Evolutionary conservation across 1,284 basidiomycete species (phyloP), one percentile per base, ranked within the genome.

Genomic region (Pseudomicrostroma phylloplanum): DNA sequence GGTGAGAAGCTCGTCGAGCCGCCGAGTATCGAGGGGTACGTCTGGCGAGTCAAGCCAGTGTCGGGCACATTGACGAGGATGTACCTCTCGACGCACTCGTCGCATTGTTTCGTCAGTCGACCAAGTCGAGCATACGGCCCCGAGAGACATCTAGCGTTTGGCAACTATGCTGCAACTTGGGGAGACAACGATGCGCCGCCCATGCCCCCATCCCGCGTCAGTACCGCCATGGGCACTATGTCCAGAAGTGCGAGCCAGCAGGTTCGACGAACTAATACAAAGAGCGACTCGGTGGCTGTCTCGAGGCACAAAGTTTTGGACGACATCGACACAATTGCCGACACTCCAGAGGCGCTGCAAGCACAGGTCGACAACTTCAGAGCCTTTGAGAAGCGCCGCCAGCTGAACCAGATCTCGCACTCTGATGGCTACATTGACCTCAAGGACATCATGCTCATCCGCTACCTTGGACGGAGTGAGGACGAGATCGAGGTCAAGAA

Each of bases 21-120:
- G 1, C 85, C 86, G 0, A 84, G 85, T 0, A 81, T 92, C 54
- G 90, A 92, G 79, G 90, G 90, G 1, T 92, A 88, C 78, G 80
- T 91, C 41, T 76, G 77, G 69, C 86, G 88, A 58, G 84, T 91
- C 72, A 85, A 84, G 64, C 83, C 85, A 0, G 85, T 85, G 60
- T 83, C 85, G 40, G 85, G 87, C 66, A 77, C 80, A 36, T 85
- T 83, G 63, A 85, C 87, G 57, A 81, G 83, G 8, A 74, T 88
- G 7, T 92, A 92, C 79, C 81, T 92, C 19, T 81, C 84, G 36
- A 86, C 86, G 7, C 89, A 92, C 72, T 85, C 88, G 60, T 87
- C 88, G 2, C 85, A 85, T 71, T 79, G 92, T 21, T 91, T 90
- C 79, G 81, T 85, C 12, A 71, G 88, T 55, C 71, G 80, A 19